phyloP scores from a whole-genome alignment of 768 basidiomycete species.

The Clitopilus passeckerianus region DNA sequence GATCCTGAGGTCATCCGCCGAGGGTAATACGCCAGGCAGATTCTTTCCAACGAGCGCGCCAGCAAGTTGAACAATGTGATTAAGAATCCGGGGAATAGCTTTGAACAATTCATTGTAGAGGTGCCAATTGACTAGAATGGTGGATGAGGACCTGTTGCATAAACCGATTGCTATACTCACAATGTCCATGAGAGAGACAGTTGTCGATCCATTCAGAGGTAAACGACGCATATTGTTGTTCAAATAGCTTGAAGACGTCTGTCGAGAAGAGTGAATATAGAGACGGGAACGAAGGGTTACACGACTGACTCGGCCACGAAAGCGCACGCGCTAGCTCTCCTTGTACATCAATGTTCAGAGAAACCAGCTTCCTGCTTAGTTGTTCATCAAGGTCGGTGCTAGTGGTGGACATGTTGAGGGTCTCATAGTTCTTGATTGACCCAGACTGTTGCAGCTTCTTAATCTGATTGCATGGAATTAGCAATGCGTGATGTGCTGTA shows the following conservation, averaged over 20 bases:
- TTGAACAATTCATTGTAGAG: conserved; percentile 43
- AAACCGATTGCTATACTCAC: conserved; percentile 28
- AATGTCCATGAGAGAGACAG: conserved; percentile 32
- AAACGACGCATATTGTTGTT: conserved; percentile 31
- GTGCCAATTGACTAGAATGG: conserved; percentile 48
- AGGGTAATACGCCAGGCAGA: conserved; percentile 21
- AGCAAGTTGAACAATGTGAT: conserved; percentile 25
- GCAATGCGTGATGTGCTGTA: background rate
- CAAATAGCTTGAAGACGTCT: conserved; percentile 38
- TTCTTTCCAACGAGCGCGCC: conserved; percentile 22
- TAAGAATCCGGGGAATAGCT: conserved; percentile 33
- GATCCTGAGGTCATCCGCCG: conserved; percentile 21
- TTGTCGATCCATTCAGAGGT: conserved; percentile 43
- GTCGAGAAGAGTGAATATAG: conserved; percentile 7
- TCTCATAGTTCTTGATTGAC: conserved; percentile 31
- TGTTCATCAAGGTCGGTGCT: conserved; percentile 56
- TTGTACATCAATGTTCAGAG: conserved; percentile 46
- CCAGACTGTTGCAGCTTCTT: conserved; percentile 41
- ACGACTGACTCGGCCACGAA: conserved; percentile 38
- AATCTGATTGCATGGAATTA: conserved; percentile 30
- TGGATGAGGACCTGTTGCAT: conserved; percentile 3
- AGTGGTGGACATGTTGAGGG: conserved; percentile 45
- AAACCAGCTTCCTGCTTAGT: conserved; percentile 36
- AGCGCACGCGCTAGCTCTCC: conserved; percentile 49
- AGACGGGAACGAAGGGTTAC: background rate